Percentiles rank a stretch among this genome's conserved stretches.
phyloP scores from a whole-genome alignment of 2,329 filamentous ascomycete species.

The Xylariaceae sp. region DNA sequence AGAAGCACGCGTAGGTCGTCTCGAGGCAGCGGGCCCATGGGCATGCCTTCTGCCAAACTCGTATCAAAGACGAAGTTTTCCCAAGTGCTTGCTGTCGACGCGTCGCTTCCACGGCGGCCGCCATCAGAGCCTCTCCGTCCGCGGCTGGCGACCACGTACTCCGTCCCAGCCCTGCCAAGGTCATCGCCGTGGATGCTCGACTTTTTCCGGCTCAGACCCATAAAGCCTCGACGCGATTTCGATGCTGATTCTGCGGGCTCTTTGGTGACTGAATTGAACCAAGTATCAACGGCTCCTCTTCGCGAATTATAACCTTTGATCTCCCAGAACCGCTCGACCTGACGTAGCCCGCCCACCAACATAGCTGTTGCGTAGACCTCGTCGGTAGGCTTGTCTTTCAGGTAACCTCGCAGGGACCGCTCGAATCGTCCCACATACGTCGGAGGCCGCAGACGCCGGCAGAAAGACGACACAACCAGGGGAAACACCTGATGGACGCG shows the following conservation, averaged over 20 bases:
- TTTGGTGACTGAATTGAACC: slow-evolving; percentile 46
- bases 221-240: slow-evolving; percentile 46
- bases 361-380: slow-evolving; percentile 55
- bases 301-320: slow-evolving; percentile 58
- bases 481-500: slow-evolving; percentile 59
- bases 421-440: slow-evolving; percentile 58
- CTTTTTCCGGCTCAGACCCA: slow-evolving; percentile 51
- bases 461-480: slow-evolving; percentile 56
- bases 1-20: slow-evolving; percentile 45
- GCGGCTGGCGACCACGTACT: slow-evolving; percentile 9
- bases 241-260: slow-evolving; percentile 33
- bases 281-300: slow-evolving; percentile 50
- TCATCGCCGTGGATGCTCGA: slow-evolving; percentile 33
- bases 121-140: slow-evolving; percentile 22
- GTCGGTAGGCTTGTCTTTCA: slow-evolving; percentile 54
- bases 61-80: slow-evolving; percentile 48
- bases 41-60: slow-evolving; percentile 53
- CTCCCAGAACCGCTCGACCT: slow-evolving; percentile 59
- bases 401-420: slow-evolving; percentile 54
- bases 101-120: slow-evolving; percentile 21
- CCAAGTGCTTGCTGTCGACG: slow-evolving; percentile 14
- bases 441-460: slow-evolving; percentile 52
- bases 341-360: slow-evolving; percentile 52
- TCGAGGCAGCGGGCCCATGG: slow-evolving; percentile 47
- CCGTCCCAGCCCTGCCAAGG: slow-evolving; percentile 10